Evolutionary conservation across 2,329 filamentous ascomycete species (phyloP).

Genomic region (Celoporthe dispersa): DNA sequence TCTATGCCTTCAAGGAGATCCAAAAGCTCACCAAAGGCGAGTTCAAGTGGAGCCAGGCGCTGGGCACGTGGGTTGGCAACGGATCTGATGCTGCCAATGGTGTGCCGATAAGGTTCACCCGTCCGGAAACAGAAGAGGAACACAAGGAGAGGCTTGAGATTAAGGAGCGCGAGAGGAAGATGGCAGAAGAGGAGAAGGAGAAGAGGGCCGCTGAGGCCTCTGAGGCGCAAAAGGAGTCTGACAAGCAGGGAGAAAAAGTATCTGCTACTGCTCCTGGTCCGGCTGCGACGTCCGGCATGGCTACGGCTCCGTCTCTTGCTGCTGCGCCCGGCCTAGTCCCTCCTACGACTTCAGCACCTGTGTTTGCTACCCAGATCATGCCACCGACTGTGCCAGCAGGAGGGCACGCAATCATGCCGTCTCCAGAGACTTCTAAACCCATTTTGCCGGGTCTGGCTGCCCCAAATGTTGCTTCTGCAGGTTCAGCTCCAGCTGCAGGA

Average conservation of each 20-base stretch:
- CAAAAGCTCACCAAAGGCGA: constrained; percentile 73
- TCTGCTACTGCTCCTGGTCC: not conserved
- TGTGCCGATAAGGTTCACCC: constrained; percentile 76
- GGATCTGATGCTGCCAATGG: constrained; percentile 68
- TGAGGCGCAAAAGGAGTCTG: not conserved
- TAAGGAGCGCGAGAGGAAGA: constrained; percentile 24
- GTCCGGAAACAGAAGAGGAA: constrained; percentile 28
- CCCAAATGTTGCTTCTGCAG: not conserved
- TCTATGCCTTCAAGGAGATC: constrained; percentile 81
- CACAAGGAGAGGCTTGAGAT: constrained; percentile 30
- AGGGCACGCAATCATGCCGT: constrained; percentile 23
- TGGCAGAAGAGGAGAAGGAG: constrained; percentile 18
- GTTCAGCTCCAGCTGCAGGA: not conserved
- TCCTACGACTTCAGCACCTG: not conserved
- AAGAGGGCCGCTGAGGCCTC: constrained; percentile 11
- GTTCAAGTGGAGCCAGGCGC: constrained; percentile 79
- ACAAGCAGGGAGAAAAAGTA: not conserved
- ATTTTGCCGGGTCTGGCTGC: not conserved
- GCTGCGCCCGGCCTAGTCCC: not conserved
- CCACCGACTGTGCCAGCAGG: constrained; percentile 23
- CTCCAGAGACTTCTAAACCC: not conserved
- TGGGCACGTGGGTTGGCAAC: constrained; percentile 83
- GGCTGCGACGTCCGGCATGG: not conserved
- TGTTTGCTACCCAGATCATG: not conserved
- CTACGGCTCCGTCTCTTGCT: not conserved